Conservation (phyloP, 2,329 filamentous ascomycete species). For the Pseudocercospora cruenta region DNA sequence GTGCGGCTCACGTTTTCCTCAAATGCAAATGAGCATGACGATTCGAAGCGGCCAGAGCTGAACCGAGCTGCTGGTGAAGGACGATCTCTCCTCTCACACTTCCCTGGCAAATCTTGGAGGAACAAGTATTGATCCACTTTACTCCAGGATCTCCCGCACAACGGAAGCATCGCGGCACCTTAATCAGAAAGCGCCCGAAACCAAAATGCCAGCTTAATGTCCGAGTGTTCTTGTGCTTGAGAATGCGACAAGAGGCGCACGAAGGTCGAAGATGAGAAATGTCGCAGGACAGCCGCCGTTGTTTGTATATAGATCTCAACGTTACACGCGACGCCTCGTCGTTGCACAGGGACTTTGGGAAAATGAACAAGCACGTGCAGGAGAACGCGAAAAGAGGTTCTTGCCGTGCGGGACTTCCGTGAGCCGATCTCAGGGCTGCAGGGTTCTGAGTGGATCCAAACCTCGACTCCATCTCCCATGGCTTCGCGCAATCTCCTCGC, state of each 20-base stretch:
- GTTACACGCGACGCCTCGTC: background rate
- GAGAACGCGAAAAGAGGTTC: background rate
- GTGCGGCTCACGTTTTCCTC: background rate
- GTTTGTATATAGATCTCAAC: background rate
- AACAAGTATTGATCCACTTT: conserved; percentile 1
- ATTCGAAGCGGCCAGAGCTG: background rate
- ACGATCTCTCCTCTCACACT: background rate
- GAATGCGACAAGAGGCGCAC: conserved; percentile 5
- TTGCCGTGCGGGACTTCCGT: background rate
- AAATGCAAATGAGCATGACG: background rate
- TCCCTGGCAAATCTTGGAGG: background rate
- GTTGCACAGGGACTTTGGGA: background rate
- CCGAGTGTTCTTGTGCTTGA: background rate
- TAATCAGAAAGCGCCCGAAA: background rate
- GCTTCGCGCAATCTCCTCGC: conserved; percentile 2
- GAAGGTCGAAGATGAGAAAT: background rate
- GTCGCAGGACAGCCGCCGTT: conserved; percentile 1
- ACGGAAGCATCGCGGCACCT: background rate
- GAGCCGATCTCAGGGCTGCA: background rate
- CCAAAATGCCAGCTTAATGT: background rate
- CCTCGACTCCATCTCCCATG: conserved; percentile 1
- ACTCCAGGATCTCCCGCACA: conserved; percentile 1
- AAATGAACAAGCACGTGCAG: background rate
- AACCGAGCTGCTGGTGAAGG: background rate
- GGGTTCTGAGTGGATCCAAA: background rate